Evolutionary conservation across 768 basidiomycete genomes (phyloP).

Genomic region (Collybia mongolica): DNA sequence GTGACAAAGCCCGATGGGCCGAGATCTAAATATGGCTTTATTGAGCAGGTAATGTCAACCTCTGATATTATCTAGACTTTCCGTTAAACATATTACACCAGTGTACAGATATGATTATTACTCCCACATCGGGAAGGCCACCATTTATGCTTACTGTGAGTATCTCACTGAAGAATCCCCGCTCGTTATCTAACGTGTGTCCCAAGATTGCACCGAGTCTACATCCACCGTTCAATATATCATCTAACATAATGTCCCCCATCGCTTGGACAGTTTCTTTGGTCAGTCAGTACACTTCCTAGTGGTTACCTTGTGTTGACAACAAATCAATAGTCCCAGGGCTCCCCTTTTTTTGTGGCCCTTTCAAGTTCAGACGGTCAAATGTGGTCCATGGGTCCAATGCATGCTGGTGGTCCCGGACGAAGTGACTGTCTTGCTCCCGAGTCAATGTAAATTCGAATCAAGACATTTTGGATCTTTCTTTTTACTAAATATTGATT

Average conservation of each 20-base stretch:
- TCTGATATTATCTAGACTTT: not conserved
- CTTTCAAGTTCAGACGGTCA: slow-evolving; percentile 43
- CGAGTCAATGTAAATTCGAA: slow-evolving; percentile 26
- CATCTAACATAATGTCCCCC: slow-evolving; percentile 31
- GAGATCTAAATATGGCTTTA: slow-evolving; percentile 43
- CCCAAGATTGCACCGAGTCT: slow-evolving; percentile 45
- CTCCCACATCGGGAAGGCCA: slow-evolving; percentile 40
- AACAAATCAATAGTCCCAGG: slow-evolving; percentile 31
- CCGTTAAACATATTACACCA: slow-evolving; percentile 11
- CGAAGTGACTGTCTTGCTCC: slow-evolving; percentile 39
- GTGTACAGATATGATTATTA: slow-evolving; percentile 48
- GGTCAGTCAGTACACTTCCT: slow-evolving; percentile 17
- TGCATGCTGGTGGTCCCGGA: slow-evolving; percentile 41
- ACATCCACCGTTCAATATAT: slow-evolving; percentile 53
- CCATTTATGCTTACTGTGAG: slow-evolving; percentile 49
- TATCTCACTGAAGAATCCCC: not conserved
- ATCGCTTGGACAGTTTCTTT: slow-evolving; percentile 41
- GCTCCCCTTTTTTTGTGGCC: slow-evolving; percentile 48
- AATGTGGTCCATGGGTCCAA: slow-evolving; percentile 48
- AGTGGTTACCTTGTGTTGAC: not conserved
- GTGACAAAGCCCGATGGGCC: slow-evolving; percentile 35
- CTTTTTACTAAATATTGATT: too few relatives aligned
- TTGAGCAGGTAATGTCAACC: slow-evolving; percentile 35
- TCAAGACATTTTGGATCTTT: too few relatives aligned
- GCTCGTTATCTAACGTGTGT: not conserved